Conservation (phyloP, 2,329 filamentous ascomycete genomes). For the Colletotrichum australisinense region DNA sequence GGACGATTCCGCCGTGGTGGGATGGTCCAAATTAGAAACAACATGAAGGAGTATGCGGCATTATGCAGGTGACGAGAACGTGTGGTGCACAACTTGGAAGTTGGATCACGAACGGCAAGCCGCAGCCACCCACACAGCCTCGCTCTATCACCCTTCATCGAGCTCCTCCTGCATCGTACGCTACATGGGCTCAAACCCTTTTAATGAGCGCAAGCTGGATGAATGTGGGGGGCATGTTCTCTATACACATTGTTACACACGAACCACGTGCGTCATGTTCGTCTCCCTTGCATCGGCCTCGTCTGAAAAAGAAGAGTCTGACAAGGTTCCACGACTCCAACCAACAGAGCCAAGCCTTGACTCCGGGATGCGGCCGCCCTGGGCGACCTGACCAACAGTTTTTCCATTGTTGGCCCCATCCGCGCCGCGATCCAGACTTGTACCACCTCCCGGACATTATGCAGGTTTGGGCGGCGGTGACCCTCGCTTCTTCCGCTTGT, state of each 20-base stretch:
- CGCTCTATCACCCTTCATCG: background rate
- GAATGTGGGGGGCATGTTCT: background rate
- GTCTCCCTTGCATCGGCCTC: background rate
- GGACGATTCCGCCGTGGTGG: background rate
- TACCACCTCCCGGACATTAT: background rate
- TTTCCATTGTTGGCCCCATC: too few relatives aligned
- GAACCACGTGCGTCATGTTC: background rate
- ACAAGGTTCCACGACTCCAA: background rate
- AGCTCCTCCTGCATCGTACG: background rate
- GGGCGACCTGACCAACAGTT: too few relatives aligned
- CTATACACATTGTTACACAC: background rate
- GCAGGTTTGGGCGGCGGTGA: background rate
- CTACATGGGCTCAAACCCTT: background rate
- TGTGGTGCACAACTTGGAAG: background rate
- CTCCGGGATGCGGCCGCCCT: background rate
- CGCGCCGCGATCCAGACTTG: background rate
- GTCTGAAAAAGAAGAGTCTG: background rate
- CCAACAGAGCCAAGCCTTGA: background rate
- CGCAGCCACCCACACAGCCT: background rate
- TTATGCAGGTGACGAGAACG: background rate
- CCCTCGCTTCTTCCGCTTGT: background rate
- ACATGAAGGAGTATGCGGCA: background rate
- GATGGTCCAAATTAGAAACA: background rate
- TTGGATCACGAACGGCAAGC: background rate
- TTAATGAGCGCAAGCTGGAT: background rate